A percentile compares a stretch with the other conserved stretches of the same genome.
Evolutionary conservation across 805 yeast genomes (phyloP).

Genomic region (Candida anglica): DNA sequence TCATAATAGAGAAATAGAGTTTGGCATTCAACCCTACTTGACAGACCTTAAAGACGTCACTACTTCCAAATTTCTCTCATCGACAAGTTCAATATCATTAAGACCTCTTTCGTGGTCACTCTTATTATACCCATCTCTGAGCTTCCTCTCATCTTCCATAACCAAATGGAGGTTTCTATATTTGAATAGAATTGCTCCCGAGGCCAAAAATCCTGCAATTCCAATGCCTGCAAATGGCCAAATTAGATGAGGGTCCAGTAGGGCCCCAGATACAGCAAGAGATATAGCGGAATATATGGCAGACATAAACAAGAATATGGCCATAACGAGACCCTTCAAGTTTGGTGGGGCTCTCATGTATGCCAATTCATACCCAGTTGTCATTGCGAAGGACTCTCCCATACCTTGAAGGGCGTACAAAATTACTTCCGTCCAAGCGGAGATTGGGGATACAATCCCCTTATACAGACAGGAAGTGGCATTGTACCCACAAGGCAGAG

Average conservation of each 20-base stretch:
- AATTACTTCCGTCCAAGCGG: constrained; percentile 23
- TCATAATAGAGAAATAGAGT: too few relatives aligned
- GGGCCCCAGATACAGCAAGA: constrained; percentile 38
- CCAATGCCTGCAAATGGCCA: constrained; percentile 40
- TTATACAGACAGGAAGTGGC: constrained; percentile 37
- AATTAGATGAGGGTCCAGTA: constrained; percentile 38
- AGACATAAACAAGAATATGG: constrained; percentile 38
- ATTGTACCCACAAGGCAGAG: constrained; percentile 49
- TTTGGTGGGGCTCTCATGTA: constrained; percentile 48
- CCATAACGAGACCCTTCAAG: constrained; percentile 49
- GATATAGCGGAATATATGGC: constrained; percentile 47
- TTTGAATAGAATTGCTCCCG: constrained; percentile 24
- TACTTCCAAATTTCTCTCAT: background rate
- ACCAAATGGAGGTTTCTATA: constrained; percentile 36
- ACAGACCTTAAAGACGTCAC: constrained; percentile 1
- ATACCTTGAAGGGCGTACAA: constrained; percentile 42
- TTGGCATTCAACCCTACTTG: too few relatives aligned
- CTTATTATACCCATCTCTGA: too few relatives aligned
- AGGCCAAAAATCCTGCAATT: constrained; percentile 27
- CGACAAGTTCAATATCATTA: background rate
- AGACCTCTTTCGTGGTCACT: background rate
- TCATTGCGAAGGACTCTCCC: constrained; percentile 50
- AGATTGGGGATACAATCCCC: constrained; percentile 17
- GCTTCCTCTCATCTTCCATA: constrained; percentile 32
- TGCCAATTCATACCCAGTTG: constrained; percentile 52